Evolutionary conservation across 352 stramenopile species (phyloP), one percentile per base, ranked within the genome.

Genomic region (Saprolegnia diclina): DNA sequence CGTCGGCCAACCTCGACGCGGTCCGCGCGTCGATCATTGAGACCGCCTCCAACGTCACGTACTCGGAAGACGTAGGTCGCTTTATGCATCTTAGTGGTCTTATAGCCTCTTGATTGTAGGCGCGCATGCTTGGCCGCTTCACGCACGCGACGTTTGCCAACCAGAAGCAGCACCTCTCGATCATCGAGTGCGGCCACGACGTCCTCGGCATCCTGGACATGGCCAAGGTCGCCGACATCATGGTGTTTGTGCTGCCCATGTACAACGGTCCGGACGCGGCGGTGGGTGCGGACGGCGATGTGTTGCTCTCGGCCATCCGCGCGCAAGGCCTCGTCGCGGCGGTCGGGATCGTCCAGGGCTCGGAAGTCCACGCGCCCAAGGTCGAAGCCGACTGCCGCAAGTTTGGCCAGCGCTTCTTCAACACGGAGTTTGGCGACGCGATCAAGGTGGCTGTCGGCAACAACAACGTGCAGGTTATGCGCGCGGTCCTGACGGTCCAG

Each of bases 231-330:
- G 87, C 84, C 48, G 86, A 95, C 79, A 83, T 90, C 69, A 76
- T 90, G 46, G 80, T 96, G 52, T 86, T 88, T 67, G 78, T 92
- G 32, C 75, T 92, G 65, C 84, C 85, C 13, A 82, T 92, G 54
- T 76, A 88, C 48, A 75, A 87, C 61, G 87, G 93, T 56, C 82
- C 85, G 5, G 91, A 96, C 50, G 81, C 87, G 38, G 82, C 92
- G 56, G 76, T 98, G 44, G 96, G 96, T 69, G 71, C 83, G 16
- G 76, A 87, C 56, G 93, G 94, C 5, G 85, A 97, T 66, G 78
- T 83, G 38, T 90, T 98, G 44, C 76, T 99, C 56, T 92, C 87
- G 54, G 91, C 92, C 4, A 78, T 99, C 54, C 96, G 97, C 62
- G 90, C 87, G 14, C 94, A 98, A 71, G 94, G 95, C 35, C 70